phyloP scores from a whole-genome alignment of 2,329 filamentous ascomycete genomes.

The Elsinoe necatrix region DNA sequence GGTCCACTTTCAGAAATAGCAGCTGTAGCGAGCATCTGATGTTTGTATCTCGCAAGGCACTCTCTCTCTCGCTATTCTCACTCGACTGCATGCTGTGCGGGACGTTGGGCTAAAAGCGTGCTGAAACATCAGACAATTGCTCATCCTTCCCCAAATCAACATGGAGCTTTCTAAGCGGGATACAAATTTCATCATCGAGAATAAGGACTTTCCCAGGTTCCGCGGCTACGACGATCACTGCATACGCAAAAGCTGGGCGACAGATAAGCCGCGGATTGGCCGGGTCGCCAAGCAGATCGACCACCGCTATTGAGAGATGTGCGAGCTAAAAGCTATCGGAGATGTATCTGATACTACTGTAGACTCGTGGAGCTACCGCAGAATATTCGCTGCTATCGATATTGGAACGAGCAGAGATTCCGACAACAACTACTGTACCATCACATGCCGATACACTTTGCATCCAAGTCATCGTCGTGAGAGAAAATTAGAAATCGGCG shows the following conservation, averaged over 20 bases:
- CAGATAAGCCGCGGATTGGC: conserved; percentile 8
- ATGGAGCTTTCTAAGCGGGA: background rate
- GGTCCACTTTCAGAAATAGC: conserved; percentile 4
- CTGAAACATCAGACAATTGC: background rate
- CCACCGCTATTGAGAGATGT: background rate
- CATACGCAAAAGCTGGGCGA: conserved; percentile 8
- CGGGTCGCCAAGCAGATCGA: background rate
- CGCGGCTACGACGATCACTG: conserved; percentile 6
- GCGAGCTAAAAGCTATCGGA: background rate
- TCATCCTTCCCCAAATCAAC: background rate
- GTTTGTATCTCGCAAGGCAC: background rate
- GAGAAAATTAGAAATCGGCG: background rate
- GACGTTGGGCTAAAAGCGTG: background rate
- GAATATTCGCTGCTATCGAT: background rate
- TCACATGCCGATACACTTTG: too few relatives aligned
- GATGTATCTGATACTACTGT: background rate
- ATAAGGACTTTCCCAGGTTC: background rate
- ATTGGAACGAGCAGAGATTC: too few relatives aligned
- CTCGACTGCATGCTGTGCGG: background rate
- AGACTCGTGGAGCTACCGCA: background rate
- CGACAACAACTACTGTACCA: too few relatives aligned
- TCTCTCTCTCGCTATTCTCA: background rate
- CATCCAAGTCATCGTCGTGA: background rate
- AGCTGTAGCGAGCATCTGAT: background rate
- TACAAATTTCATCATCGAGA: background rate